phyloP scores from a whole-genome alignment of 306 rosid genomes.

The Cercis canadensis region DNA sequence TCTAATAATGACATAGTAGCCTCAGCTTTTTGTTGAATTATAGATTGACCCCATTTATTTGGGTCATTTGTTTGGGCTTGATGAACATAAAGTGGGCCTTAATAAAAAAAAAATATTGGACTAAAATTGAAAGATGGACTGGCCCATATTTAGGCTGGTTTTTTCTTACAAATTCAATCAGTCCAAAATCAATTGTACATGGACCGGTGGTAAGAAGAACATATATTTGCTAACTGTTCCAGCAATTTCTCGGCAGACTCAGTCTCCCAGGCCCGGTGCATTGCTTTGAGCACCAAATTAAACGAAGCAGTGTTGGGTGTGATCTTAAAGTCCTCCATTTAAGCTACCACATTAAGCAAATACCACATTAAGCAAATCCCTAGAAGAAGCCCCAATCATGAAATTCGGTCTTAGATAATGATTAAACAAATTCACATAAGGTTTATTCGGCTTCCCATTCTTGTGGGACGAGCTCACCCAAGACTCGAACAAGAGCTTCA shows the following conservation, averaged over 20 bases:
- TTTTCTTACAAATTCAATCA: no score
- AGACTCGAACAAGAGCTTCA: constrained; percentile 68
- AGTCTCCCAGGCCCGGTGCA: constrained; percentile 64
- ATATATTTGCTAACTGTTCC: constrained; percentile 62
- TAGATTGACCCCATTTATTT: no score
- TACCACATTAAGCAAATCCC: no score
- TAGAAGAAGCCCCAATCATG: constrained; percentile 71
- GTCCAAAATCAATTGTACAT: no score
- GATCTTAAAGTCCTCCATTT: constrained; percentile 63
- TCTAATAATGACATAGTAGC: no score
- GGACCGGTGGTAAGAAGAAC: no score
- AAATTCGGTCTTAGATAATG: constrained; percentile 79
- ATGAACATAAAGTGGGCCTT: no score
- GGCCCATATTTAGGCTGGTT: no score
- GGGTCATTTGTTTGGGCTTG: no score
- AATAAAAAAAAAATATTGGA: no score
- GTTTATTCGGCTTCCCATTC: constrained; percentile 81
- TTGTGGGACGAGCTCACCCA: constrained; percentile 77
- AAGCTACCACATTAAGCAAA: constrained; percentile 64
- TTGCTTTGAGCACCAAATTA: constrained; percentile 83
- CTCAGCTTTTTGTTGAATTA: no score
- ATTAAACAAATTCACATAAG: constrained; percentile 73
- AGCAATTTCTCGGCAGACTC: constrained; percentile 71
- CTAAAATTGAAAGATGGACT: no score
- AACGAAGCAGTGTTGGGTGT: constrained; percentile 84